These are phyloP conservation scores for Rosa multiflora DNA, from an alignment of 306 rosid species.

Conservation along the genomic window DNA sequence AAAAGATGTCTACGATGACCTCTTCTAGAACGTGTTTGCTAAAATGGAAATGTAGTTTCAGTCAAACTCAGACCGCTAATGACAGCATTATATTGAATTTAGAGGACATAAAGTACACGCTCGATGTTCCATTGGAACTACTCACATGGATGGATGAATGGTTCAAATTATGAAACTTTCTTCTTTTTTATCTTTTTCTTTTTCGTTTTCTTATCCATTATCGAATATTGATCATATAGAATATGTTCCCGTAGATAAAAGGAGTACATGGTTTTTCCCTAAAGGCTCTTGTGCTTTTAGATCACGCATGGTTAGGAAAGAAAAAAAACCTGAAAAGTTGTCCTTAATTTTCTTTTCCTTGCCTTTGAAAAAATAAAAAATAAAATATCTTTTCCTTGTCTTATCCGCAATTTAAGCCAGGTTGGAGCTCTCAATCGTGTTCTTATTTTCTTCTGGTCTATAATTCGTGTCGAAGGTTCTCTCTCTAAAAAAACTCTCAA, in stretches of 20 bases:
- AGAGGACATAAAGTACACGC: neutral
- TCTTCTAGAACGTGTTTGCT: conserved; percentile 11
- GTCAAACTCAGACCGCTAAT: conserved; percentile 9
- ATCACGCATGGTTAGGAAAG: neutral
- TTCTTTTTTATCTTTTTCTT: neutral
- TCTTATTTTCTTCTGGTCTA: neutral
- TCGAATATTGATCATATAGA: neutral
- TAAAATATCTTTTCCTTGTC: neutral
- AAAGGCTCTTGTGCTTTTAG: neutral
- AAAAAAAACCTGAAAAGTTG: neutral
- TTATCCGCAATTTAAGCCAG: conserved; percentile 2
- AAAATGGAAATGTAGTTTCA: conserved; percentile 15
- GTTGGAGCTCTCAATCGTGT: neutral
- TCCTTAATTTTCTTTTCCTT: neutral
- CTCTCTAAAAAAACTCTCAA: neutral
- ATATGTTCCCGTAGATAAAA: neutral
- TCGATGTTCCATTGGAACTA: conserved; percentile 6
- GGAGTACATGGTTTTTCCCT: neutral
- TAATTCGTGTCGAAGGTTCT: neutral
- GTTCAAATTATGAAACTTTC: neutral
- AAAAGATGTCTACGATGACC: conserved; percentile 18
- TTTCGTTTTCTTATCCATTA: neutral
- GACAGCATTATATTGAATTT: neutral
- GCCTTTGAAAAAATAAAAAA: neutral
- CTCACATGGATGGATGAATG: conserved; percentile 5